phyloP scores from a whole-genome alignment of 768 basidiomycete species.

The Kwoniella europaea region DNA sequence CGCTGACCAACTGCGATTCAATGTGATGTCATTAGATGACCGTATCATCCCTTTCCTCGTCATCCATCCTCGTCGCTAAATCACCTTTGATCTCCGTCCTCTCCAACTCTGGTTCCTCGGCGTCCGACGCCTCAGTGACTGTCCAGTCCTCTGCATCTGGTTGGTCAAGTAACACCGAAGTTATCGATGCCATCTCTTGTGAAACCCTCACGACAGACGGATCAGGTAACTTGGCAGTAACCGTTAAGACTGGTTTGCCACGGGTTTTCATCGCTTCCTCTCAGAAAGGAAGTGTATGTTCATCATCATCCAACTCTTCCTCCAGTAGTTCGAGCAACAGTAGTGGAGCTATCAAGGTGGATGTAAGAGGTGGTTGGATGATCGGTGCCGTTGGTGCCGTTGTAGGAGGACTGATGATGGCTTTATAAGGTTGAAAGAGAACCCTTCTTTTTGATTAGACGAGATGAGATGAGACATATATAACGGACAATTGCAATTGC shows the following conservation, averaged over 20 bases:
- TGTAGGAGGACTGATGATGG: slow-evolving; percentile 5
- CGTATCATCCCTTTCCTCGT: slow-evolving; percentile 33
- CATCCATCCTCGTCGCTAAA: slow-evolving; percentile 51
- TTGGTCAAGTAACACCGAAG: slow-evolving; percentile 34
- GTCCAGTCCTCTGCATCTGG: slow-evolving; percentile 38
- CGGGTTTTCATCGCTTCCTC: slow-evolving; percentile 43
- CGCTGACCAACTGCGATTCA: background rate
- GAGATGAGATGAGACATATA: background rate
- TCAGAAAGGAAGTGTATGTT: slow-evolving; percentile 39
- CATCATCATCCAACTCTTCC: slow-evolving; percentile 1
- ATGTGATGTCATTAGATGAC: slow-evolving; percentile 29
- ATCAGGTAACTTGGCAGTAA: slow-evolving; percentile 44
- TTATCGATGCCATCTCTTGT: slow-evolving; percentile 52
- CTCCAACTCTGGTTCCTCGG: slow-evolving; percentile 46
- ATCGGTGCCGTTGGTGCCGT: slow-evolving; percentile 5
- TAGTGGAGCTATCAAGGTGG: slow-evolving; percentile 6
- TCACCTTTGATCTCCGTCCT: slow-evolving; percentile 50
- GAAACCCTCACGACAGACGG: slow-evolving; percentile 41
- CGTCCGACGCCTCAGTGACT: slow-evolving; percentile 31
- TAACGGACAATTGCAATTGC: slow-evolving; percentile 1
- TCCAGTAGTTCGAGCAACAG: background rate
- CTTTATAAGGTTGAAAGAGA: background rate
- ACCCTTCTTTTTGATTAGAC: no score
- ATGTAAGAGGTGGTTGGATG: background rate
- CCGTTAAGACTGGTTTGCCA: slow-evolving; percentile 44